A percentile compares a stretch with the other conserved stretches of the same genome.
These are phyloP conservation scores for Asterochloris sp. DNA, from an alignment of 139 green algal genomes.

Conservation along the genomic window DNA sequence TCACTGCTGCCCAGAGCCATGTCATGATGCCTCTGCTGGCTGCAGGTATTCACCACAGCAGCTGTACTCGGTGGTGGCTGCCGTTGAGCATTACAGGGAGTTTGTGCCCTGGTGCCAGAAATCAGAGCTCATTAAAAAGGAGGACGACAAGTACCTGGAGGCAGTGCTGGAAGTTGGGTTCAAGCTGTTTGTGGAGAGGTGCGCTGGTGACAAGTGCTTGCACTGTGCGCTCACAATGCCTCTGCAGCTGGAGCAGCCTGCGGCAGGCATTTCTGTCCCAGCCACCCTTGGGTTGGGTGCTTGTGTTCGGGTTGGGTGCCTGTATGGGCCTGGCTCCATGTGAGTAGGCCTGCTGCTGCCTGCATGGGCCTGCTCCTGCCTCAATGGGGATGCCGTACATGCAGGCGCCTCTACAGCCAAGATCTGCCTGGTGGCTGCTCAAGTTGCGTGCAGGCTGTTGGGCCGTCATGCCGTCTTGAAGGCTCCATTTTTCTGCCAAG, in stretches of 20 bases:
- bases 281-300: too few relatives aligned
- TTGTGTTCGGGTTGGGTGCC: too few relatives aligned
- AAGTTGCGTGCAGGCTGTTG: too few relatives aligned
- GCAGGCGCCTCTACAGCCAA: too few relatives aligned
- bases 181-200: conserved; percentile 71
- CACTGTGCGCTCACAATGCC: neutral
- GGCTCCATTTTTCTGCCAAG: too few relatives aligned
- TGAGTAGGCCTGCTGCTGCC: too few relatives aligned
- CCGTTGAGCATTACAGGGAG: conserved; percentile 77
- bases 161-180: conserved; percentile 94
- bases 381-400: too few relatives aligned
- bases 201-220: neutral
- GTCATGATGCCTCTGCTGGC: neutral
- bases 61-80: conserved; percentile 80
- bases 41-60: conserved; percentile 72
- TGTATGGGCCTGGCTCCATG: too few relatives aligned
- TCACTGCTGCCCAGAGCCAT: neutral
- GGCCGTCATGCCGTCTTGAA: too few relatives aligned
- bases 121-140: conserved; percentile 43
- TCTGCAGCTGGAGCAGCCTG: neutral
- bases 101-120: conserved; percentile 91
- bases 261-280: neutral
- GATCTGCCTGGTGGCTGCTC: too few relatives aligned
- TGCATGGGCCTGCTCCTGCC: too few relatives aligned
- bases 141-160: conserved; percentile 57